phyloP scores from a whole-genome alignment of 768 basidiomycete genomes.

The Polyporus arcularius region DNA sequence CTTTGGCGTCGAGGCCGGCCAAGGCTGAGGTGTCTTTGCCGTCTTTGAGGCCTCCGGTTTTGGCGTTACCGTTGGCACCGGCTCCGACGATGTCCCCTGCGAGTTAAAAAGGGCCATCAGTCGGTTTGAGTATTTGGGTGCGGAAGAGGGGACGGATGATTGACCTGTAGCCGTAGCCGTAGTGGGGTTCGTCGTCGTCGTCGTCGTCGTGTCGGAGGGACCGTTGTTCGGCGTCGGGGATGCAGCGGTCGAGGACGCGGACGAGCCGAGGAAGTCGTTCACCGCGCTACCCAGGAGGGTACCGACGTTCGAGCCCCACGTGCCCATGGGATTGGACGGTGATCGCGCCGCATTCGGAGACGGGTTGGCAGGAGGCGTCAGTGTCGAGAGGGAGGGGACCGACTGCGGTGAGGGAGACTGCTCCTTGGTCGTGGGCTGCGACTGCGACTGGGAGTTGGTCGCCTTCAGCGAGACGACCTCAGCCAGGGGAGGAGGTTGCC shows the following conservation, averaged over 20 bases:
- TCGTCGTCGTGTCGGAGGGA: neutral
- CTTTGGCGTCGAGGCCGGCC: constrained; percentile 10
- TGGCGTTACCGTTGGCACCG: constrained; percentile 9
- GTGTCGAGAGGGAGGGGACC: constrained; percentile 12
- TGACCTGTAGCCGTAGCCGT: constrained; percentile 10
- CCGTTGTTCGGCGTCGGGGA: constrained; percentile 11
- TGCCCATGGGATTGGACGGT: neutral
- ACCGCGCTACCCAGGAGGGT: constrained; percentile 14
- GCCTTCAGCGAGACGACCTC: constrained; percentile 5
- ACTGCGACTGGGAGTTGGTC: neutral
- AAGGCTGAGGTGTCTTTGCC: constrained; percentile 11
- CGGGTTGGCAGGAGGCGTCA: constrained; percentile 8
- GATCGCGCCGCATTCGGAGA: constrained; percentile 1
- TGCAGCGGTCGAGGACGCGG: constrained; percentile 10
- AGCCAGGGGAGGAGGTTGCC: neutral
- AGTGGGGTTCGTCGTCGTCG: constrained; percentile 1
- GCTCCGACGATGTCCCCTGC: constrained; percentile 15
- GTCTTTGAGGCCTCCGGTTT: constrained; percentile 7
- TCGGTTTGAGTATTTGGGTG: constrained; percentile 15
- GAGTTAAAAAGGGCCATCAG: constrained; percentile 21
- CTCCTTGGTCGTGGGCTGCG: constrained; percentile 7
- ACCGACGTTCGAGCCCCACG: constrained; percentile 12
- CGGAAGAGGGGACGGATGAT: constrained; percentile 11
- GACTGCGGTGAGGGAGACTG: neutral
- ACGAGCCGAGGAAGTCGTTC: constrained; percentile 18